Evolutionary conservation across 1,284 basidiomycete species (phyloP).

Genomic region (Puccinia polysora): DNA sequence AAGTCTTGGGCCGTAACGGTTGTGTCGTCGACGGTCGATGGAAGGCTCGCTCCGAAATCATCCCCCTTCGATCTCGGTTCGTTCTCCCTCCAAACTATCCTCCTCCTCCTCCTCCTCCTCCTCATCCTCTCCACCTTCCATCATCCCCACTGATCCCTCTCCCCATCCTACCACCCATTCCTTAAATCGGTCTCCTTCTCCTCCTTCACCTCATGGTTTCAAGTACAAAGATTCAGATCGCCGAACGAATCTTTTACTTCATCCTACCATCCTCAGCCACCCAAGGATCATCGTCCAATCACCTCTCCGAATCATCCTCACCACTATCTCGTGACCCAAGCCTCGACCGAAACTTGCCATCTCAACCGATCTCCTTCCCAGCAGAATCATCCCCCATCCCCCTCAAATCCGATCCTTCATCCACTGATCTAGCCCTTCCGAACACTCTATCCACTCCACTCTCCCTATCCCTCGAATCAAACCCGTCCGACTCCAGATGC

Average conservation of each 20-base stretch:
- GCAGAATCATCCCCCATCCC: not conserved
- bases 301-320: not conserved
- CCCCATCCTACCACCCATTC: too few species aligned
- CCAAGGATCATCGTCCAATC: not conserved
- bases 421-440: not conserved
- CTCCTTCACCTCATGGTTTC: too few species aligned
- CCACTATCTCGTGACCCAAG: conserved; percentile 34
- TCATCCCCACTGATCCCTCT: not conserved
- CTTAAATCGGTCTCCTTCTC: conserved; percentile 27
- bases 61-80: conserved; percentile 74
- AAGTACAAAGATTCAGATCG: conserved; percentile 97
- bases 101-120: not conserved
- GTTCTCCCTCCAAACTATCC: conserved; percentile 48
- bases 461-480: not conserved
- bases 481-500: not conserved
- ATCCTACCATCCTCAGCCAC: conserved; percentile 63
- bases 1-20: conserved; percentile 89
- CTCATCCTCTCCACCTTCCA: not conserved
- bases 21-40: conserved; percentile 97
- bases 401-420: not conserved
- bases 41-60: conserved; percentile 78
- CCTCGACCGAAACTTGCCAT: conserved; percentile 37
- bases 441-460: not conserved
- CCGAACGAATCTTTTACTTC: conserved; percentile 94
- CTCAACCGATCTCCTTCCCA: too few species aligned